Conservation (phyloP, 306 rosid genomes). For the Cucurbita argyrosperma region DNA sequence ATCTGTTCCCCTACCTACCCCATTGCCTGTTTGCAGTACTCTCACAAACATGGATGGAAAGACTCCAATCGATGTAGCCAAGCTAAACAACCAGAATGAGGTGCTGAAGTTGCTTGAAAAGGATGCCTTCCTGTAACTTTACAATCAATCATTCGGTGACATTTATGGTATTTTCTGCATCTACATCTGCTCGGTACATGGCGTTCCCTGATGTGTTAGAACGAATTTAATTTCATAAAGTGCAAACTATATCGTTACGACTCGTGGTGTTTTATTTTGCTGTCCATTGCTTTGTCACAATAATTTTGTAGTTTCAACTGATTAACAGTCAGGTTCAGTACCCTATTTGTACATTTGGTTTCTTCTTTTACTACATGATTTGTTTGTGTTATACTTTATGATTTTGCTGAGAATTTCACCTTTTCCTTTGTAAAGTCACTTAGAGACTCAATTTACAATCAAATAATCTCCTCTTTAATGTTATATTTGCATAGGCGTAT, state of each 20-base stretch:
- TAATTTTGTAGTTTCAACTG: not conserved
- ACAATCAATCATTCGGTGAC: not conserved
- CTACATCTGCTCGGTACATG: not conserved
- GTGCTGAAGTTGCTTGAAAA: conserved; percentile 90
- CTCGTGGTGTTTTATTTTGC: not conserved
- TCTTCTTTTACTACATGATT: not conserved
- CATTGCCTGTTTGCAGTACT: conserved; percentile 41
- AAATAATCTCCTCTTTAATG: too few species aligned
- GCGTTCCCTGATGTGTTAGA: not conserved
- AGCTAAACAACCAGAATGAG: conserved; percentile 77
- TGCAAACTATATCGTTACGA: not conserved
- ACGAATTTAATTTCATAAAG: not conserved
- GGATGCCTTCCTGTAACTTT: conserved; percentile 68
- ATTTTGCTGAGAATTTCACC: not conserved
- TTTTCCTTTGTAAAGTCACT: not conserved
- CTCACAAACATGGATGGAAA: conserved; percentile 91
- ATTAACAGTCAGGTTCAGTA: not conserved
- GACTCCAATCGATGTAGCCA: conserved; percentile 95
- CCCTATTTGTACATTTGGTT: conserved; percentile 4
- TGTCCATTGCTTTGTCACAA: not conserved
- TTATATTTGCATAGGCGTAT: too few species aligned
- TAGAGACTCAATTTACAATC: not conserved
- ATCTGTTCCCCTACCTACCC: not conserved
- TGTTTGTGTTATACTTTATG: not conserved
- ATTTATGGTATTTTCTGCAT: not conserved